A percentile compares a stretch with the other conserved stretches of the same genome.
Conservation (phyloP, 345 rosid species). For the Citrus maxima region DNA sequence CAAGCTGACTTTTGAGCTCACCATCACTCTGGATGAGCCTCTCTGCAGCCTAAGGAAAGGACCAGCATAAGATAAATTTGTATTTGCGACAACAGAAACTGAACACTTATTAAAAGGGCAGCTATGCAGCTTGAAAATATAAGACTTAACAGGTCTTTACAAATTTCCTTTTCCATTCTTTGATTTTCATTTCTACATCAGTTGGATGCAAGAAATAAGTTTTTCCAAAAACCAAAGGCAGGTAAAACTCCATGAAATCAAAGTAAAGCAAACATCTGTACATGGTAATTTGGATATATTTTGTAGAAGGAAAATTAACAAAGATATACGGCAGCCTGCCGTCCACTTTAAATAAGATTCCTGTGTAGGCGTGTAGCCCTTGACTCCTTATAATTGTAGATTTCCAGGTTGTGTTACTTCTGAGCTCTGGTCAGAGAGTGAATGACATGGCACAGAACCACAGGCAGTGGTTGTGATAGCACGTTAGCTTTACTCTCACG, state of each 20-base stretch:
- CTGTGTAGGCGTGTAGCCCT: background rate
- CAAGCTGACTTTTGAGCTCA: slow-evolving; percentile 59
- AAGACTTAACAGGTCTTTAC: background rate
- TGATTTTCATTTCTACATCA: background rate
- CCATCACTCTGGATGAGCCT: slow-evolving; percentile 61
- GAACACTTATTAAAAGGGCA: background rate
- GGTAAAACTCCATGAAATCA: background rate
- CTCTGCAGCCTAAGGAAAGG: slow-evolving; percentile 71
- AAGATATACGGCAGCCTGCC: background rate
- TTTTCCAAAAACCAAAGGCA: background rate
- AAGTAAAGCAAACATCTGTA: background rate
- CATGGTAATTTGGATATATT: background rate
- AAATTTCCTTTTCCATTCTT: background rate
- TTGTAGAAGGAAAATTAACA: background rate
- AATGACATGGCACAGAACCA: background rate
- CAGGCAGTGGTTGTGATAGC: no score
- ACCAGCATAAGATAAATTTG: background rate
- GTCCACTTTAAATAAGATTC: background rate
- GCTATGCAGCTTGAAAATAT: background rate
- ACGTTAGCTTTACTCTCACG: background rate
- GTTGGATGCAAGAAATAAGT: background rate
- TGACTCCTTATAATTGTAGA: background rate
- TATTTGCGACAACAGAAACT: background rate
- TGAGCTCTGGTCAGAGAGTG: background rate
- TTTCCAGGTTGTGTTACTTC: background rate